phyloP scores from a whole-genome alignment of 2,329 filamentous ascomycete species.

The Monilinia fructicola region DNA sequence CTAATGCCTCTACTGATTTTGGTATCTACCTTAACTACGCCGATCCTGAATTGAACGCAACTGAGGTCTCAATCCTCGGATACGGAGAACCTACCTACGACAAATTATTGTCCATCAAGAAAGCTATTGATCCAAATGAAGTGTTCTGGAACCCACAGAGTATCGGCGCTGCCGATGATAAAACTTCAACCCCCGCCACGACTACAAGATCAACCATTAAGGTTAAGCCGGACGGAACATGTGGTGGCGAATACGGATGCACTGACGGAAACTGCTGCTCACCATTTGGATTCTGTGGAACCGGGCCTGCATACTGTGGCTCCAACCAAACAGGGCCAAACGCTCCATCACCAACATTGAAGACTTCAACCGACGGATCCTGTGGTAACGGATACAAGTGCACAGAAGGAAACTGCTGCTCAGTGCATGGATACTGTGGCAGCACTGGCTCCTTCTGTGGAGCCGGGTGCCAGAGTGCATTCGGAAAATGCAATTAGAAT shows the following conservation, averaged over 20 bases:
- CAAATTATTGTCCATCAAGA: constrained; percentile 22
- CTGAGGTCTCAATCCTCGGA: neutral
- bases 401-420: constrained; percentile 11
- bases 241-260: too few species aligned
- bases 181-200: too few species aligned
- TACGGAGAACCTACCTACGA: constrained; percentile 25
- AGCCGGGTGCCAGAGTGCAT: constrained; percentile 14
- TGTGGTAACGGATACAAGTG: constrained; percentile 13
- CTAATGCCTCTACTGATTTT: constrained; percentile 29
- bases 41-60: constrained; percentile 19
- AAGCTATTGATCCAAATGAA: constrained; percentile 14
- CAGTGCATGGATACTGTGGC: constrained; percentile 11
- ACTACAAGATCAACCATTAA: too few species aligned
- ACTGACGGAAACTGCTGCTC: neutral
- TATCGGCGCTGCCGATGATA: constrained; percentile 18
- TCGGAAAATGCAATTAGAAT: neutral
- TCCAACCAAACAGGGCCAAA: neutral
- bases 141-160: constrained; percentile 29
- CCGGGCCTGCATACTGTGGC: too few species aligned
- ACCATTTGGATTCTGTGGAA: too few species aligned
- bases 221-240: too few species aligned
- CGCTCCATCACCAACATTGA: neutral
- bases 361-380: constrained; percentile 10
- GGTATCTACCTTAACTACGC: constrained; percentile 25
- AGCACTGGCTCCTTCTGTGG: constrained; percentile 3